Base-by-base conservation (phyloP, 2,329 filamentous ascomycete genomes). In the Sarocladium kiliense region DNA sequence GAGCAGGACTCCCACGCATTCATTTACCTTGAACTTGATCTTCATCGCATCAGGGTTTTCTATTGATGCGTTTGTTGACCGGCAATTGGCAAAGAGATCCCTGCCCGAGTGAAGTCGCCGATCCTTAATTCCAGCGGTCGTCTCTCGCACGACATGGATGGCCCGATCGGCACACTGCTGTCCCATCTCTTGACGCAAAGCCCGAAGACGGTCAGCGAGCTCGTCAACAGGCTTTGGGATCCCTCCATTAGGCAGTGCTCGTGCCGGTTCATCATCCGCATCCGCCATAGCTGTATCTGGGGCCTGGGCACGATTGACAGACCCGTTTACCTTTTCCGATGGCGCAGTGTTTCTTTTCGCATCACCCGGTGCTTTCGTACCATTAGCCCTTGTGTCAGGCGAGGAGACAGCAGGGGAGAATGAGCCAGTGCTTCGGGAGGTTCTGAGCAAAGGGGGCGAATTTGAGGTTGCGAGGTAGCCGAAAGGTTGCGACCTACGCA, bases 21-120 rank as follows among this genome's bases (percentile, higher is more conserved):
- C 7, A 23, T 68, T 58, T 59, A 78, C 76, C 73, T 82, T 83
- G 55, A 76, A 72, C 59, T 76, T 79, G 39, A 81, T 70, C 59
- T 71, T 74, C 66, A 82, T 75, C 2, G 71, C 73, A 19, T 71
- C 69, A 4, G 64, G 66, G 50, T 66, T 68, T 18, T 67, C 61
- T n/a, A 72, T 68, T 2, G 70, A 64, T 0, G 67, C 65, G 1
- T 73, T 66, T 2, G 68, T 63, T 19, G 65, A 65, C 16, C 67
- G 70, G 58, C 82, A 65, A 42, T 68, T 67, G 2, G 74, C 74
- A 60, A 84, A 81, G 57, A 75, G 72, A 56, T 81, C 78, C 9
- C 67, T 64, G 44, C 75, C 73, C 53, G 72, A 71, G 23, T 70
- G 62, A 56, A 75, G 66, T 27, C 70, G 72, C 25, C 68, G 71